Percentiles rank a stretch among this genome's conserved stretches.
phyloP scores from a whole-genome alignment of 495 filamentous ascomycete species.

The Aspergillus homomorphus region DNA sequence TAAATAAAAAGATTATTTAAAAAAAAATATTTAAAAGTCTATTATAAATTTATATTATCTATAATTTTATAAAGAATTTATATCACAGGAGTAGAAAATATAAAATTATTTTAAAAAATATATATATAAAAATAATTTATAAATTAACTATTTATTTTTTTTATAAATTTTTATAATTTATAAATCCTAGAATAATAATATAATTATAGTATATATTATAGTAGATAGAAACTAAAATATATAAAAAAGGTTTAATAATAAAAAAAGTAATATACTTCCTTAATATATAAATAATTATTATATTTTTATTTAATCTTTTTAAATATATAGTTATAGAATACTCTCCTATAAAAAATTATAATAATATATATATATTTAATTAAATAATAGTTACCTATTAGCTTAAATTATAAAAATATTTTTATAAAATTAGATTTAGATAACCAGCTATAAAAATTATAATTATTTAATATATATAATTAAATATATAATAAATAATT shows the following conservation, averaged over 20 bases:
- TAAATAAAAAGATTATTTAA: not conserved
- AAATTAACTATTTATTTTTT: not conserved
- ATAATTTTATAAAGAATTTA: not conserved
- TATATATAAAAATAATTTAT: not conserved
- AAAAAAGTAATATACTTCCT: not conserved
- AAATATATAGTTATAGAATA: not conserved
- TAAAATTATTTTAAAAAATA: not conserved
- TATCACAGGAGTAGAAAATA: not conserved
- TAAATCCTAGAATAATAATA: too few species aligned
- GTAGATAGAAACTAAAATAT: not conserved
- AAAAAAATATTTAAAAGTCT: not conserved
- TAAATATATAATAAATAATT: not conserved
- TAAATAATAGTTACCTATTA: not conserved
- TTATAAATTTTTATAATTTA: too few species aligned
- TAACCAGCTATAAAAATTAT: not conserved
- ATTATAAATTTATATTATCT: not conserved
- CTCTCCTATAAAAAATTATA: not conserved
- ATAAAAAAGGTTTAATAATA: not conserved
- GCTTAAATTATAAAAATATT: not conserved
- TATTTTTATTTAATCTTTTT: not conserved
- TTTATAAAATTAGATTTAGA: not conserved
- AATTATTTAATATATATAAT: not conserved
- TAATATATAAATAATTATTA: not conserved
- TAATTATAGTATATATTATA: not conserved
- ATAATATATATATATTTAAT: not conserved